Conservation (phyloP, 164 flowering plant species). For the Santalum album region DNA sequence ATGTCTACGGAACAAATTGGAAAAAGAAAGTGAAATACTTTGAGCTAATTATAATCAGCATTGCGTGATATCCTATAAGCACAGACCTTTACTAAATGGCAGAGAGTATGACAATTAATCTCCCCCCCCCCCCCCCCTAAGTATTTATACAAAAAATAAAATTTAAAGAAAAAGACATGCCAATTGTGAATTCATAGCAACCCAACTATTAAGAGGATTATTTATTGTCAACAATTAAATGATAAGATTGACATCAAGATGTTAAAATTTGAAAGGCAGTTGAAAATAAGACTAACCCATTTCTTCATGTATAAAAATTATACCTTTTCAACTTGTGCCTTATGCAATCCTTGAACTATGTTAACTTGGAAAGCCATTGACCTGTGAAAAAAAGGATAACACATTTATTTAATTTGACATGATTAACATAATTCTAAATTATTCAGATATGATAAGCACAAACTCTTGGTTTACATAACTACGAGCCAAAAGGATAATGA, state of each 20-base stretch:
- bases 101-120: too few relatives aligned
- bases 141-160: too few relatives aligned
- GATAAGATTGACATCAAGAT: neutral
- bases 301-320: neutral
- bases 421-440: neutral
- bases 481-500: too few relatives aligned
- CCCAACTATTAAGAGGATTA: neutral
- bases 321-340: conserved; percentile 54
- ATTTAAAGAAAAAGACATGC: neutral
- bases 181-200: neutral
- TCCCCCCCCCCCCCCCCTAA: too few relatives aligned
- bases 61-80: too few relatives aligned
- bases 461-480: too few relatives aligned
- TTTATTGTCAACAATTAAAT: neutral
- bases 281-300: neutral
- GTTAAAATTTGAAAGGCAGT: neutral
- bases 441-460: neutral
- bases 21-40: too few relatives aligned
- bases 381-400: conserved; percentile 26
- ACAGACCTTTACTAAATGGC: too few relatives aligned
- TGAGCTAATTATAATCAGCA: too few relatives aligned
- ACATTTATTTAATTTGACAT: neutral
- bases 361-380: conserved; percentile 30
- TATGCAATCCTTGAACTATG: conserved; percentile 22
- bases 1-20: neutral